These are phyloP conservation scores for Lagenidium sp. DNA, from an alignment of 352 stramenopile species.

Conservation along the genomic window DNA sequence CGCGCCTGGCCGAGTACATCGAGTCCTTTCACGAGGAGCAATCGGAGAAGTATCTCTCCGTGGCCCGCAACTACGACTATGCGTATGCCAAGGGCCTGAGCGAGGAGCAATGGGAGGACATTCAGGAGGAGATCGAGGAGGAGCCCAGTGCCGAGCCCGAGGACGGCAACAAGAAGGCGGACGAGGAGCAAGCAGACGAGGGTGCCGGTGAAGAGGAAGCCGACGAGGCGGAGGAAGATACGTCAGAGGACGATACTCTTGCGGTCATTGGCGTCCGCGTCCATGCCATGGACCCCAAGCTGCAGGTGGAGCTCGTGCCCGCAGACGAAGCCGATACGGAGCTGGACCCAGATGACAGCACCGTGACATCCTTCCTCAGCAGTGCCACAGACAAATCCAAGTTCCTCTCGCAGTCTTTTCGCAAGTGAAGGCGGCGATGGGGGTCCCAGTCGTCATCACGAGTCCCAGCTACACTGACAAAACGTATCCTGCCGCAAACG, in stretches of 20 bases:
- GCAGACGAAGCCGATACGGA: conserved; percentile 6
- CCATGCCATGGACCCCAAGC: conserved; percentile 20
- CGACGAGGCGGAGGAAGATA: no score
- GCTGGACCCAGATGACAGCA: conserved; percentile 18
- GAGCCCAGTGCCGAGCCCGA: neutral
- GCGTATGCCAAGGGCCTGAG: neutral
- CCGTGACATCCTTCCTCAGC: conserved; percentile 13
- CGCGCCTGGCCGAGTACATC: conserved; percentile 12
- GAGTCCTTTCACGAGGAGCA: neutral
- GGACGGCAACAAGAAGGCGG: neutral
- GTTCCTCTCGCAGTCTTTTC: conserved; percentile 7
- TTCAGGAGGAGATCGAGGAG: neutral
- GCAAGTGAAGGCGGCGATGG: no score
- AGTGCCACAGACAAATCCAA: neutral
- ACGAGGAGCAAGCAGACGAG: conserved; percentile 1
- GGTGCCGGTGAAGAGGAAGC: conserved; percentile 1
- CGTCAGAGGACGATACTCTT: conserved; percentile 12
- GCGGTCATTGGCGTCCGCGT: conserved; percentile 22
- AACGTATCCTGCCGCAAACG: no score
- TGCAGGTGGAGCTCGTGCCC: conserved; percentile 10
- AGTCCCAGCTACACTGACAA: no score
- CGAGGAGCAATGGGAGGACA: neutral
- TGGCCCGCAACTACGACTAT: neutral
- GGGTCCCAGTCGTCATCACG: no score
- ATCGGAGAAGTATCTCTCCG: neutral